Evolutionary conservation across 805 yeast genomes (phyloP), one percentile per base, ranked within the genome.

Genomic region (Wickerhamomyces chaumierensis): DNA sequence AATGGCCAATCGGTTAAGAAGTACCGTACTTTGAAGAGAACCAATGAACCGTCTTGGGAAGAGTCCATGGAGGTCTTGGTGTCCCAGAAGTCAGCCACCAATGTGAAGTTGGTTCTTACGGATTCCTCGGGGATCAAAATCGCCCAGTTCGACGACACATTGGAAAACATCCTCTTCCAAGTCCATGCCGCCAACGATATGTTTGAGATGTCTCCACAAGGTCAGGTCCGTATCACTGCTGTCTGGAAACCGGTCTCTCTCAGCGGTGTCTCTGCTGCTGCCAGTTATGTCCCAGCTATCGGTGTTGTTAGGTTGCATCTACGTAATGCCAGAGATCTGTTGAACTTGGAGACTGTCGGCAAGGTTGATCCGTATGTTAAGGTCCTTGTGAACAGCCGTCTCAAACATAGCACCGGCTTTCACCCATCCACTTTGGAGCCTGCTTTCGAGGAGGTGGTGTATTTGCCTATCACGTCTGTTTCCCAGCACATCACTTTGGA

Each of bases 31-130:
- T 64, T 81, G 53, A 77, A 74, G 50, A 70, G 74, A 51, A 68
- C 76, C 8, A 83, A 81, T 49, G 85, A 78, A 50, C 94, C 94
- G 15, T 62, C 77, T 12, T 83, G 82, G 77, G 77, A 75, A 42
- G 75, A 76, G 49, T 55, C 68, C 21, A 57, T 75, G 40, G 94
- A 83, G 57, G 53, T 73, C 5, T 65, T 83, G 47, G 61, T 83
- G 29, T 69, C 77, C 5, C 69, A 80, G 21, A 83, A 78, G 54
- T 66, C 78, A 1, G 60, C 58, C 25, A 69, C 87, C 15, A 62
- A 63, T 19, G 48, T 81, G 21, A 71, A 66, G 44, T 58, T 83
- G n/a, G 55, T 72, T 18, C 65, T 83, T 19, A 77, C 69, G 51
- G 88, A 82, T 57, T 57, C 64, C 36, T 58, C 57, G 3, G 73